phyloP scores from a whole-genome alignment of 2,329 filamentous ascomycete genomes.

The Neofusicoccum kwambonambiense region DNA sequence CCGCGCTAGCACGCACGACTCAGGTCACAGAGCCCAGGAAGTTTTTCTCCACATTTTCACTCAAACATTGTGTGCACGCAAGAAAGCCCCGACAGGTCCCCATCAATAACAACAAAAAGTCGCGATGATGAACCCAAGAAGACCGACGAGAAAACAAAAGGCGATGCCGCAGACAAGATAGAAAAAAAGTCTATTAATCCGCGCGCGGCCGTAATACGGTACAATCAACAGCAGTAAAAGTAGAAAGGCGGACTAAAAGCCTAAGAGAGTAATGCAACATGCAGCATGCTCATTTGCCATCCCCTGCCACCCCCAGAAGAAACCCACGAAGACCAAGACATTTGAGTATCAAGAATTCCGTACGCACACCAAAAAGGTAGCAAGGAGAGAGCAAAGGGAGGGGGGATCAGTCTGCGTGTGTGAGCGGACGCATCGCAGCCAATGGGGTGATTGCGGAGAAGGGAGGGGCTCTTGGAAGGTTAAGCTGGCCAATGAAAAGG shows the following conservation, averaged over 20 bases:
- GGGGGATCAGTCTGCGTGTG: background rate
- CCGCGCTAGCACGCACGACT: too few species aligned
- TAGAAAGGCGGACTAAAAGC: background rate
- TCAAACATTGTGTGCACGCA: too few species aligned
- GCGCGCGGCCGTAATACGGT: constrained; percentile 3
- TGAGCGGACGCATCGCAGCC: background rate
- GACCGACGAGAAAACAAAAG: background rate
- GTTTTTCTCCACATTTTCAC: too few species aligned
- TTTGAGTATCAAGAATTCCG: background rate
- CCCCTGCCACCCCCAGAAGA: background rate
- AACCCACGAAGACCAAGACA: background rate
- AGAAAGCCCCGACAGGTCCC: too few species aligned
- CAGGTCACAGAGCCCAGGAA: too few species aligned
- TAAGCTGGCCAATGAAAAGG: background rate
- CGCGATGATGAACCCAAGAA: too few species aligned
- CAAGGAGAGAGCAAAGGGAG: background rate
- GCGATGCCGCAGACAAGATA: background rate
- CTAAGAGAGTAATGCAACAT: background rate
- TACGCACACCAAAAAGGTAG: background rate
- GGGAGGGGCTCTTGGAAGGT: background rate
- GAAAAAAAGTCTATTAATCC: constrained; percentile 1
- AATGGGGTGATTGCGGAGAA: background rate
- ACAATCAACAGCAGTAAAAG: background rate
- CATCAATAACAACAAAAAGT: too few species aligned
- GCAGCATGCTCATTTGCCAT: background rate